Conservation (phyloP, 106 monocot genomes). For the Acorus gramineus region DNA sequence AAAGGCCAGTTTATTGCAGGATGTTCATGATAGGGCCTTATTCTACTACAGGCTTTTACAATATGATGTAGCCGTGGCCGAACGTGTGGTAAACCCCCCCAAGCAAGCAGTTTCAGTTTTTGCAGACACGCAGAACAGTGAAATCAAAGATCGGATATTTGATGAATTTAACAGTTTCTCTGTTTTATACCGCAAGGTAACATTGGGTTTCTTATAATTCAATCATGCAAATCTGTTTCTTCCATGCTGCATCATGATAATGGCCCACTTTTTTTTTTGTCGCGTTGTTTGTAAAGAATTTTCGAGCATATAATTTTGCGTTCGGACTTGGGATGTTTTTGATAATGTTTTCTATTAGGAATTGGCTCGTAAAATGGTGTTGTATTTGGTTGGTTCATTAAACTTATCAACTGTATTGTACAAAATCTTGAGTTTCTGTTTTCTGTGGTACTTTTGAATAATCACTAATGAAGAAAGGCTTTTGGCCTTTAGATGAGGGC, state of each 20-base stretch:
- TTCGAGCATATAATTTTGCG: not conserved
- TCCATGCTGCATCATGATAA: not conserved
- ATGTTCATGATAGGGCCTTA: slow-evolving; percentile 97
- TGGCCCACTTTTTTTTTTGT: not conserved
- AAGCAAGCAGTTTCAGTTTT: slow-evolving; percentile 99
- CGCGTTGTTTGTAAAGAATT: not conserved
- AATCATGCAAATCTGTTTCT: not conserved
- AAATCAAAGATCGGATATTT: slow-evolving; percentile 97
- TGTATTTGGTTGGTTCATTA: too few relatives aligned
- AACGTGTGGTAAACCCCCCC: slow-evolving; percentile 83
- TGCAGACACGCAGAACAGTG: slow-evolving; percentile 90
- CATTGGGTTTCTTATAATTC: not conserved
- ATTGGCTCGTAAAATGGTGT: too few relatives aligned
- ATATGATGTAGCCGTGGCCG: slow-evolving; percentile 74
- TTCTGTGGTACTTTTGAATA: too few relatives aligned
- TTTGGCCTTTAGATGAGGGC: too few relatives aligned
- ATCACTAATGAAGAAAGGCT: too few relatives aligned
- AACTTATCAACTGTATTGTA: too few relatives aligned
- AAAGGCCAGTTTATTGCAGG: slow-evolving; percentile 43
- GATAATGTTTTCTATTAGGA: too few relatives aligned
- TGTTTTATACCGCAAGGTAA: slow-evolving; percentile 89
- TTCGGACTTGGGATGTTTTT: too few relatives aligned
- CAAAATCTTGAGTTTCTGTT: too few relatives aligned
- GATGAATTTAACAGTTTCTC: slow-evolving; percentile 97
- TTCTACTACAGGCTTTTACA: slow-evolving; percentile 98